Conservation (phyloP, 202 grass and related monocot species). For the Digitaria exilis region DNA sequence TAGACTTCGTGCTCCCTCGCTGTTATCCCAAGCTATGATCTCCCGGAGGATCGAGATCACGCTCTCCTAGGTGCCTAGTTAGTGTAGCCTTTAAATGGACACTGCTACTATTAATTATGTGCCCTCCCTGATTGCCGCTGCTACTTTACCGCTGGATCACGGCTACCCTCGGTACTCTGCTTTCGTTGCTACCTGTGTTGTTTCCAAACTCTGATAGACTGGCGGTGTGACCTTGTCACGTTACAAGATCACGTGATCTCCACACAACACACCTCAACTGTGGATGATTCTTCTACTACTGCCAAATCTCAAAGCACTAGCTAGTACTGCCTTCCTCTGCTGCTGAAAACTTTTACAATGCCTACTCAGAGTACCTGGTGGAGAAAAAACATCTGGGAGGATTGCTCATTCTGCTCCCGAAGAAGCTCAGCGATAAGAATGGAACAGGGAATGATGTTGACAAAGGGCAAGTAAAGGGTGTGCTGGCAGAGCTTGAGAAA, state of each 20-base stretch:
- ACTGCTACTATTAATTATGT: neutral
- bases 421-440: constrained; percentile 49
- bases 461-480: constrained; percentile 49
- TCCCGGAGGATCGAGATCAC: constrained; percentile 28
- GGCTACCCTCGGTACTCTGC: neutral
- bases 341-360: constrained; percentile 1
- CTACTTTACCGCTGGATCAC: too few species aligned
- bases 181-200: neutral
- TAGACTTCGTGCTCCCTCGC: neutral
- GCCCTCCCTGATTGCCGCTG: neutral
- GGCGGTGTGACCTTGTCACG: neutral
- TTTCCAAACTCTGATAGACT: neutral
- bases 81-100: constrained; percentile 10
- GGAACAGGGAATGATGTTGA: constrained; percentile 28
- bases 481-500: constrained; percentile 73
- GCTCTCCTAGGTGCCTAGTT: neutral
- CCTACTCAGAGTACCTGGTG: constrained; percentile 70
- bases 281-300: too few species aligned
- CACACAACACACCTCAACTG: neutral
- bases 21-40: neutral
- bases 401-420: constrained; percentile 88
- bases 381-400: constrained; percentile 79
- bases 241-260: neutral
- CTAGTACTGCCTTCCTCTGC: neutral
- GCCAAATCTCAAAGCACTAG: neutral